A percentile compares a stretch with the other conserved stretches of the same genome.
Conservation (phyloP, 2,329 filamentous ascomycete species). For the Daldinia eschscholtzii region DNA sequence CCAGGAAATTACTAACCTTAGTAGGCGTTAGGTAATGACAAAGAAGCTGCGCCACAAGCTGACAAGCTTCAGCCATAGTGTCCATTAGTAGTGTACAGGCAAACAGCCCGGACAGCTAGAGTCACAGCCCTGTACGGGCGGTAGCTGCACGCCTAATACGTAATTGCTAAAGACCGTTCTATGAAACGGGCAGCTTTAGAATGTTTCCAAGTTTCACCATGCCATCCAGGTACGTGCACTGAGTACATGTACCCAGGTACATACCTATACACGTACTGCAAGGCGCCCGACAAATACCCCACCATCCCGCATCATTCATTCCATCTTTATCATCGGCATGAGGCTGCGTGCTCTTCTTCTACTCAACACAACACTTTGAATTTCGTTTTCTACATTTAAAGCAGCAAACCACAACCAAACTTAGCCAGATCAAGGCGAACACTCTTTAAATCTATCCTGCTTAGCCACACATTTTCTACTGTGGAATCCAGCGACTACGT, state of each 20-base stretch:
- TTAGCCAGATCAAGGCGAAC: background rate
- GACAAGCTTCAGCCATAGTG: slow-evolving; percentile 1
- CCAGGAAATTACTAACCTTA: background rate
- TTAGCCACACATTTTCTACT: background rate
- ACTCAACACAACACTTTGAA: background rate
- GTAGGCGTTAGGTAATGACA: slow-evolving; percentile 28
- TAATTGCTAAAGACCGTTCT: background rate
- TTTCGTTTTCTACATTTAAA: background rate
- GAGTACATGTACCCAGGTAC: background rate
- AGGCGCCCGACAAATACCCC: slow-evolving; percentile 40
- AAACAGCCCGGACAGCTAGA: too few species aligned
- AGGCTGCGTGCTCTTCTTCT: slow-evolving; percentile 1
- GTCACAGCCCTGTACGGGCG: too few species aligned
- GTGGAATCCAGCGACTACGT: slow-evolving; percentile 1
- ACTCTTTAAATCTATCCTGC: too few species aligned
- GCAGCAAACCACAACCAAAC: background rate
- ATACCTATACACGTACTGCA: slow-evolving; percentile 1
- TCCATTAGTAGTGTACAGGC: background rate
- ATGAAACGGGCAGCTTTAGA: background rate
- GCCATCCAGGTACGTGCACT: background rate
- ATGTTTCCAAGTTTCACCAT: background rate
- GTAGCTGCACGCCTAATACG: background rate
- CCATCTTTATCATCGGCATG: slow-evolving; percentile 9
- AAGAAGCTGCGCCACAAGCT: slow-evolving; percentile 17
- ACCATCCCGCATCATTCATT: slow-evolving; percentile 45